Percentiles rank a stretch among this genome's conserved stretches.
Evolutionary conservation across 2,329 filamentous ascomycete species (phyloP).

Genomic region (Fonsecaea nubica): DNA sequence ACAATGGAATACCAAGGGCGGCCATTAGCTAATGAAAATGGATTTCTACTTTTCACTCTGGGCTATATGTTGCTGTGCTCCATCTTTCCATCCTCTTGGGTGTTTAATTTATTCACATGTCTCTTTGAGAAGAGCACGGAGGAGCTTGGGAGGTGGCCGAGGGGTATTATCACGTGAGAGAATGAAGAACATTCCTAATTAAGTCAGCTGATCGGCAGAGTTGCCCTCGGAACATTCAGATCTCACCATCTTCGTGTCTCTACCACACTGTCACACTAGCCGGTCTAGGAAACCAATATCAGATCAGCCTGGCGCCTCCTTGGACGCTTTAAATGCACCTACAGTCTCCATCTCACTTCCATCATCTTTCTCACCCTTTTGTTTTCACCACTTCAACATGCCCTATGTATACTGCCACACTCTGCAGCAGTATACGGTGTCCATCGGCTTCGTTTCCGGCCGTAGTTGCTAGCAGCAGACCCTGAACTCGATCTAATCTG

Average conservation of each 20-base stretch:
- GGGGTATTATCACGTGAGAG: background rate
- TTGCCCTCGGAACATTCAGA: background rate
- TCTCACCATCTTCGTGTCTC: too few species aligned
- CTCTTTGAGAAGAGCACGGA: background rate
- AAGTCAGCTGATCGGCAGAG: background rate
- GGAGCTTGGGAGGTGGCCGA: background rate
- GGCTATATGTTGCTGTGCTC: background rate
- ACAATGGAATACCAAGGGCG: constrained; percentile 8
- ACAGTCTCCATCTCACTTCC: constrained; percentile 4
- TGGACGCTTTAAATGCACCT: constrained; percentile 10
- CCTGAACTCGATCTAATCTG: background rate
- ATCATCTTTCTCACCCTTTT: background rate
- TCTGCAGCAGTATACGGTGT: background rate
- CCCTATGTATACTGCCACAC: background rate
- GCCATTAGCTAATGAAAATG: constrained; percentile 9
- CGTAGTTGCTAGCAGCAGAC: background rate
- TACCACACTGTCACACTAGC: too few species aligned
- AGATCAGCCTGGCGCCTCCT: constrained; percentile 6
- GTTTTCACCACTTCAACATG: background rate
- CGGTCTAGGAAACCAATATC: background rate
- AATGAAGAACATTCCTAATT: background rate
- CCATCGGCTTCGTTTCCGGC: constrained; percentile 17
- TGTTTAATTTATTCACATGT: background rate
- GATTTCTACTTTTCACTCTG: constrained; percentile 1
- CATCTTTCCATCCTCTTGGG: too few species aligned